A percentile compares a stretch with the other conserved stretches of the same genome.
These are phyloP conservation scores for Fusarium temperatum DNA, from an alignment of 2,329 filamentous ascomycete species.

Conservation along the genomic window DNA sequence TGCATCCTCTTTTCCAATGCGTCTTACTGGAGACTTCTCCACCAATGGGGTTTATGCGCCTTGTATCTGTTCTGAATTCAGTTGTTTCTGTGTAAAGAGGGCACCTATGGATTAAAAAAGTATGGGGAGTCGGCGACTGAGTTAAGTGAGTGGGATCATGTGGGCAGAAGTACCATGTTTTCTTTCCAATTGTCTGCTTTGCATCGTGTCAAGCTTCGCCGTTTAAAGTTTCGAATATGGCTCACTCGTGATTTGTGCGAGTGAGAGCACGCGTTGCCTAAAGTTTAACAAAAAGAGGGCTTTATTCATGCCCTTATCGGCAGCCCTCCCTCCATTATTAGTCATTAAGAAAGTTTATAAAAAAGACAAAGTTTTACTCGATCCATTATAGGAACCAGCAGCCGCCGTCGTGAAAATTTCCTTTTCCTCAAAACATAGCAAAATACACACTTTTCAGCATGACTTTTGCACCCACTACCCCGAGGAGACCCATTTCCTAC, in stretches of 20 bases:
- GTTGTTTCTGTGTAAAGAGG: background rate
- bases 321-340: background rate
- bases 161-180: too few species aligned
- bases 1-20: background rate
- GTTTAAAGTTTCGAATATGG: background rate
- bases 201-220: fast-evolving
- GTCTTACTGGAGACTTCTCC: fast-evolving
- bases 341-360: fast-evolving
- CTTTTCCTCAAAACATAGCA: fast-evolving
- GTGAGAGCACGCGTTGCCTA: fast-evolving
- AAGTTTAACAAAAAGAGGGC: background rate
- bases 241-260: fast-evolving
- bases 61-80: background rate
- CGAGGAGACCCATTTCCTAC: fast-evolving
- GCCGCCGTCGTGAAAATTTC: background rate
- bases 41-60: fast-evolving
- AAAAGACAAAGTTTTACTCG: fast-evolving
- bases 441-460: too few species aligned
- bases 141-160: fast-evolving
- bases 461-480: fast-evolving
- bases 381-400: fast-evolving
- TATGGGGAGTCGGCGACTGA: fast-evolving
- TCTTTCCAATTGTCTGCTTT: fast-evolving
- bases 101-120: background rate
- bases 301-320: background rate